Conservation (phyloP, 1,139 yeast species). For the Candida labiduridarum region DNA sequence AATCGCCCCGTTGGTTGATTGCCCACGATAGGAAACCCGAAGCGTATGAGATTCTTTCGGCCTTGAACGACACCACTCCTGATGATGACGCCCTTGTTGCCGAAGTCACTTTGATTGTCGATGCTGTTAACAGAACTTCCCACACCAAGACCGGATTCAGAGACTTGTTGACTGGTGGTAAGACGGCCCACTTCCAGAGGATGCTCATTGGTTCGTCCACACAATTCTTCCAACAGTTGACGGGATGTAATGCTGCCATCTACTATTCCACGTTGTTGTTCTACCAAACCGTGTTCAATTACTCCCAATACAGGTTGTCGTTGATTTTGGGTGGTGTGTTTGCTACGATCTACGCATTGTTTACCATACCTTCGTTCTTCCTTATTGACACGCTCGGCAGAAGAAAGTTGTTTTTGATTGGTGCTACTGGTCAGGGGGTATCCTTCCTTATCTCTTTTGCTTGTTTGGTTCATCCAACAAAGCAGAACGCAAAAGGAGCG, state of each 20-base stretch:
- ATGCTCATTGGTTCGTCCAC: slow-evolving; percentile 65
- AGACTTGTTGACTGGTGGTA: slow-evolving; percentile 62
- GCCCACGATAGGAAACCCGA: slow-evolving; percentile 54
- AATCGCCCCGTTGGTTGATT: slow-evolving; percentile 76
- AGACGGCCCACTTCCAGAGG: slow-evolving; percentile 57
- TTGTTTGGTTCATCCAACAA: slow-evolving; percentile 38
- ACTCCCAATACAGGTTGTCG: slow-evolving; percentile 51
- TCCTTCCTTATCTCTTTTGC: slow-evolving; percentile 46
- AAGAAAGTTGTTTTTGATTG: slow-evolving; percentile 57
- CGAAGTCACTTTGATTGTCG: slow-evolving; percentile 43
- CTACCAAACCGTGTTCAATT: slow-evolving; percentile 48
- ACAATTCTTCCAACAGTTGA: slow-evolving; percentile 56
- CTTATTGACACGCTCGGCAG: slow-evolving; percentile 67
- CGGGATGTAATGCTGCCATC: slow-evolving; percentile 70
- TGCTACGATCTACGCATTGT: slow-evolving; percentile 60
- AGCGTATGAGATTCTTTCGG: slow-evolving; percentile 45
- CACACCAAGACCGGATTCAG: slow-evolving; percentile 41
- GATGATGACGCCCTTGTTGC: slow-evolving; percentile 52
- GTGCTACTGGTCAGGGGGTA: slow-evolving; percentile 50
- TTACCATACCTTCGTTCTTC: slow-evolving; percentile 66
- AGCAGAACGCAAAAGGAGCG: slow-evolving; percentile 45
- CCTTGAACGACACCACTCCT: slow-evolving; percentile 36
- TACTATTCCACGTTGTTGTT: slow-evolving; percentile 68
- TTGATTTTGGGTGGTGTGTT: slow-evolving; percentile 67
- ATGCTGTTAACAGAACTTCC: slow-evolving; percentile 44